Base-by-base conservation (phyloP, 225 moss, liverwort and hornwort genomes). In the Sphagnum tenellum region DNA sequence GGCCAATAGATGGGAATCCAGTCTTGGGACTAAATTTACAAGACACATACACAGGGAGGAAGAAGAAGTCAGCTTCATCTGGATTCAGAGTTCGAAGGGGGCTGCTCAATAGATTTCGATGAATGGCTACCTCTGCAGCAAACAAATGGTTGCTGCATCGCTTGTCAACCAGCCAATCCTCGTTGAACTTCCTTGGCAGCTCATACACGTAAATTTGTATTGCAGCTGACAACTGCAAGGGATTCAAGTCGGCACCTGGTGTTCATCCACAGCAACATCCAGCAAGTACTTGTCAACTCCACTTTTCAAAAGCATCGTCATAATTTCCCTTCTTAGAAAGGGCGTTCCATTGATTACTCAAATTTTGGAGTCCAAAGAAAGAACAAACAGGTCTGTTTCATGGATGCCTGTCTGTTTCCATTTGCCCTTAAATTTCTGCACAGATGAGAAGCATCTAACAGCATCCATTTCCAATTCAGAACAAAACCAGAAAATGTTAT, bases 101-200 rank as follows among this genome's bases (percentile, higher is more conserved):
- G 70, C 96, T 90, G 1, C 7, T 58, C 63, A 88, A 50, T 11
- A 96, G 86, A 57, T 70, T 74, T 68, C 71, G 82, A 65, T 96
- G 96, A 13, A 96, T 72, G 62, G 88, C 89, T 11, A 96, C 96
- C 75, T 96, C 96, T 3, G 96, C 82, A 10, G 89, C 92, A 75
- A 96, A 96, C 65, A 96, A 83, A 64, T 96, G 96, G 66, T 65
- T 92, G 62, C 87, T 74, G 70, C 96, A 96, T 6, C 92, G 92
- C 11, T 76, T 70, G 70, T 96, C 78, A 14, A 61, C 79, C n/a
- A 96, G 86, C 96, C 96, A 96, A 56, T 88, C 79, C 54, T 70
- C 69, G 60, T 96, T 96, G 77, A 82, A 96, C 60, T 74, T 75
- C 5, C 86, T 12, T 45, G 96, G 92, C 47, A 96, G 79, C 50